Evolutionary conservation across 1,284 basidiomycete genomes (phyloP).

Genomic region (Ceratobasidium sp.): DNA sequence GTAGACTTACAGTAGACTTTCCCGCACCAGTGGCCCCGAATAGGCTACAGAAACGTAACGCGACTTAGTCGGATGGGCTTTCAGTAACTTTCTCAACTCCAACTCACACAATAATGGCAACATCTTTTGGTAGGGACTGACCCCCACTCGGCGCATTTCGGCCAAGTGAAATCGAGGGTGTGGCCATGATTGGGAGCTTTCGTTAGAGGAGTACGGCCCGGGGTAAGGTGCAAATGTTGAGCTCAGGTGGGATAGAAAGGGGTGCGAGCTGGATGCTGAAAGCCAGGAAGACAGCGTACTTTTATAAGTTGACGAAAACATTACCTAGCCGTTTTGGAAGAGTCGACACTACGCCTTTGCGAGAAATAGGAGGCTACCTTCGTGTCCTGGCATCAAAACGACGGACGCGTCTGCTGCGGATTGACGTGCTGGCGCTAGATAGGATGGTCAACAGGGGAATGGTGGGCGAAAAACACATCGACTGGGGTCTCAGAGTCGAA

Average conservation of each 20-base stretch:
- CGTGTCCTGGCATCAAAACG: no score
- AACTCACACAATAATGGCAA: constrained; percentile 15
- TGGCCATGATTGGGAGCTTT: neutral
- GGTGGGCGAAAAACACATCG: no score
- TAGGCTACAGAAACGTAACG: neutral
- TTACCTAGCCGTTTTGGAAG: neutral
- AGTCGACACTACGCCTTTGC: no score
- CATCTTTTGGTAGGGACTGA: neutral
- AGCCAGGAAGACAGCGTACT: neutral
- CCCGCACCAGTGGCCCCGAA: constrained; percentile 25
- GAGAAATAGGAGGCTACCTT: no score
- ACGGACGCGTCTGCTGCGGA: no score
- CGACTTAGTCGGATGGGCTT: neutral
- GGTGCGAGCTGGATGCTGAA: neutral
- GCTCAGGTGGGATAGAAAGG: neutral
- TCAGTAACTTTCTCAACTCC: neutral
- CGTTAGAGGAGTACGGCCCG: neutral
- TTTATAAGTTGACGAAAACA: neutral
- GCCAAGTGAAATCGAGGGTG: neutral
- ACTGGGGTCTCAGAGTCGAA: no score
- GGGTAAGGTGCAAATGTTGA: neutral
- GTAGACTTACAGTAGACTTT: neutral
- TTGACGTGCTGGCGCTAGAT: no score
- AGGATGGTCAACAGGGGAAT: no score
- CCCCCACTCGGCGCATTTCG: neutral